Evolutionary conservation across 2,329 filamentous ascomycete species (phyloP).

Genomic region (Epichloe scottii): DNA sequence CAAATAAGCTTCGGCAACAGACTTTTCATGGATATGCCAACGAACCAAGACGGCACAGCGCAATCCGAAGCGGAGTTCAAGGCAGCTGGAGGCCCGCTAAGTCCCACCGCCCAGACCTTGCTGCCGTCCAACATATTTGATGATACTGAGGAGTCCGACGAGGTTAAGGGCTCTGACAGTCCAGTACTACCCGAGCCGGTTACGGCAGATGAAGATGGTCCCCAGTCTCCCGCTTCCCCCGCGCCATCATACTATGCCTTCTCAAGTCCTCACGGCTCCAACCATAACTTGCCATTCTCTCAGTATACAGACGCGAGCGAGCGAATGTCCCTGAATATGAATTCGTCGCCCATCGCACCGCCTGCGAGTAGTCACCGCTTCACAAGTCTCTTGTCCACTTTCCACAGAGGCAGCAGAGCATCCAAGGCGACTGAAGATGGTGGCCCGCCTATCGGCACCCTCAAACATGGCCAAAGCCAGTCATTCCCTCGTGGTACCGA

Average conservation of each 20-base stretch:
- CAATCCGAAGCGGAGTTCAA: conserved; percentile 52
- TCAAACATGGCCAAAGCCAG: conserved; percentile 63
- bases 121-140: conserved; percentile 57
- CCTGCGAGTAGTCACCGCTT: conserved; percentile 23
- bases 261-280: conserved; percentile 49
- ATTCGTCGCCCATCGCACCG: conserved; percentile 27
- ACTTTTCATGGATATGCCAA: conserved; percentile 38
- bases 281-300: conserved; percentile 44
- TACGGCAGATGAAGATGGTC: conserved; percentile 25
- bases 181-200: conserved; percentile 22
- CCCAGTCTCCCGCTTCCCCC: conserved; percentile 50
- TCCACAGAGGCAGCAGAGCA: conserved; percentile 46
- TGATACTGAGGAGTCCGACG: conserved; percentile 43
- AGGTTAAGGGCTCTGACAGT: conserved; percentile 25
- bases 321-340: conserved; percentile 25
- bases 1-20: conserved; percentile 39
- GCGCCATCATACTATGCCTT: conserved; percentile 42
- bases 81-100: conserved; percentile 55
- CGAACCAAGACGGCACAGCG: conserved; percentile 24
- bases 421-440: conserved; percentile 36
- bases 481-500: conserved; percentile 57
- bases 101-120: conserved; percentile 61
- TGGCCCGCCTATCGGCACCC: conserved; percentile 52
- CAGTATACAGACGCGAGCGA: conserved; percentile 36
- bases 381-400: conserved; percentile 44